Base-by-base conservation (phyloP, 148 eudicot genomes). In the Agrostemma githago region DNA sequence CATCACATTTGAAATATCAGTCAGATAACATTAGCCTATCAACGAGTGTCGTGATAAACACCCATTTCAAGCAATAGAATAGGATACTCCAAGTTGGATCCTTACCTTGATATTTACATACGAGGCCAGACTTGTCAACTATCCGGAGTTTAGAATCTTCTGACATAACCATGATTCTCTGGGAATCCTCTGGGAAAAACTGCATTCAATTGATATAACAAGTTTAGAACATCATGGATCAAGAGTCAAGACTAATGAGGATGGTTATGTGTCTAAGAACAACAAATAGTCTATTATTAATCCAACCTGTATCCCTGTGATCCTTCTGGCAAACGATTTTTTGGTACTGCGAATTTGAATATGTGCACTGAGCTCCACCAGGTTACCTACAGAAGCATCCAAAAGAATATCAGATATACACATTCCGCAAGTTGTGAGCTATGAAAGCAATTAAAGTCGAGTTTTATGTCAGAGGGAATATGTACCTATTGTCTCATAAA, bases 281-380 rank as follows among this genome's bases (percentile, higher is more conserved):
- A 66, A 57, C 15, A 16, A 57, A 15, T 9, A 51, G 11, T 51
- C 56, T 12, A 37, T 10, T 19, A 26, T 37, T 67, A 54, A 53
- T 5, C 79, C 15, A 61, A 91, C 97, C 97, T 91, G 92, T 84
- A 87, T 86, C 75, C 89, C 85, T 21, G 90, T 88, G 57, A 93
- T 85, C 82, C 76, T 86, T 76, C 82, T 87, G 64, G 82, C 73
- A 12, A 80, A 78, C n/a, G 86, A 80, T 70, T 75, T 89, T 66
- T 73, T 86, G 79, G 72, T 86, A 19, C 84, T 75, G 20, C 42
- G 82, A 74, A 87, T 73, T 57, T 74, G 83, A 59, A 82, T 72
- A 72, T 85, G 79, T 43, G 85, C 75, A 60, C 63, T 83, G 58
- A 85, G 85, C 66, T 81, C 76, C 62, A 85, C 75, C 75, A 72